Evolutionary conservation across 2,329 filamentous ascomycete genomes (phyloP), one percentile per base, ranked within the genome.

Genomic region (Thielaviopsis populi): DNA sequence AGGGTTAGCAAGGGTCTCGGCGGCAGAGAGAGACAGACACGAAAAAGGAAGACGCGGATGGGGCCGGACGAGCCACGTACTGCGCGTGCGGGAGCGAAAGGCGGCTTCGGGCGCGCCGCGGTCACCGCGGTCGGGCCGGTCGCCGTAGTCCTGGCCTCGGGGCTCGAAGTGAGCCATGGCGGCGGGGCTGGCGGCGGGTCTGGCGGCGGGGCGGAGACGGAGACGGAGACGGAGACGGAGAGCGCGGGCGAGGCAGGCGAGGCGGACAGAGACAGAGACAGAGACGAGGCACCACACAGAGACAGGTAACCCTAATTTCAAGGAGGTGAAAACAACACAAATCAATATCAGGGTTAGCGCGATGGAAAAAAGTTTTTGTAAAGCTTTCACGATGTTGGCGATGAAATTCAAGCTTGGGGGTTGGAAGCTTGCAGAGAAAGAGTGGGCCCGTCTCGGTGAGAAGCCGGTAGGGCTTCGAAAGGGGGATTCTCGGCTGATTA

Each of bases 101-200:
- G 75, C 65, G 48, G 68, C 69, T 42, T 68, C 69, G 59, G 67
- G 40, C 15, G 58, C 63, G 33, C 43, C 56, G 19, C 61, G 43
- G 37, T 62, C 59, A 13, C 62, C 46, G 41, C 17, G 22, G 22
- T 58, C 60, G 27, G 41, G 37, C 11, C 30, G 40, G 56, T 75
- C 76, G 66, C 74, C 75, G 69, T 77, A 74, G 68, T 80, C 79
- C 70, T 37, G 54, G 58, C 78, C 77, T 68, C 79, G 77, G 72
- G 78, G 76, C 75, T 81, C 79, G 1, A 54, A 54, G 71, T 80
- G 81, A 69, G 79, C 76, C 79, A 82, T 82, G 69, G 66, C 69
- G 67, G 63, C 61, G 67, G 58, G 46, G 5, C 15, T 6, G n/a
- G n/a, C n/a, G n/a, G n/a, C n/a, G n/a, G n/a, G n/a, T n/a, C n/a